A percentile compares a stretch with the other conserved stretches of the same genome.
Evolutionary conservation across 1,139 yeast species (phyloP).

Genomic region (Suhomyces bribrorum): DNA sequence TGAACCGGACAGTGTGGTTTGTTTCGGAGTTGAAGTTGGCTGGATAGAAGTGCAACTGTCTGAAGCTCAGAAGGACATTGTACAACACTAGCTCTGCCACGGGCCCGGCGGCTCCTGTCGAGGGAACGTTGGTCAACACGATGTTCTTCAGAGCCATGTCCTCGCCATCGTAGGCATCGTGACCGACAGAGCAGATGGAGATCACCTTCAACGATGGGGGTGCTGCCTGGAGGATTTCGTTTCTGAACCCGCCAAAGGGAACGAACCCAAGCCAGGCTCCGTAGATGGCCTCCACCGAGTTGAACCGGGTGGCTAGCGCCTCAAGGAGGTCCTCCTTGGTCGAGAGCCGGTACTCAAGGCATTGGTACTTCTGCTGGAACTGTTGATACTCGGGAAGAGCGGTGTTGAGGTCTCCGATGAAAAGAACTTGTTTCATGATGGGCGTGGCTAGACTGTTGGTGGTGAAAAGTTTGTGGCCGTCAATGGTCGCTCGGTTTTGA

Average conservation of each 20-base stretch:
- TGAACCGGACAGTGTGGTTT: slow-evolving; percentile 44
- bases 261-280: slow-evolving; percentile 63
- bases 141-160: slow-evolving; percentile 46
- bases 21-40: slow-evolving; percentile 29
- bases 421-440: slow-evolving; percentile 20
- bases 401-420: slow-evolving; percentile 26
- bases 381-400: slow-evolving; percentile 21
- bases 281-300: slow-evolving; percentile 58
- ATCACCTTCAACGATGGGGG: slow-evolving; percentile 59
- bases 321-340: slow-evolving; percentile 22
- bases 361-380: slow-evolving; percentile 21
- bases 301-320: slow-evolving; percentile 37
- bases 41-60: slow-evolving; percentile 58
- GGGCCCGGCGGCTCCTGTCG: slow-evolving; percentile 59
- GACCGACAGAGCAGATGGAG: slow-evolving; percentile 71
- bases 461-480: neutral
- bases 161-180: slow-evolving; percentile 56
- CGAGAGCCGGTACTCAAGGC: slow-evolving; percentile 20
- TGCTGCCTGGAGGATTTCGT: slow-evolving; percentile 47
- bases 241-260: slow-evolving; percentile 50
- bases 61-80: slow-evolving; percentile 59
- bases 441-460: slow-evolving; percentile 1
- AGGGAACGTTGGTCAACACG: slow-evolving; percentile 64
- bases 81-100: slow-evolving; percentile 78
- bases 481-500: no score